Conservation (phyloP, 352 stramenopile genomes). For the Thalassiosira delicatula region DNA sequence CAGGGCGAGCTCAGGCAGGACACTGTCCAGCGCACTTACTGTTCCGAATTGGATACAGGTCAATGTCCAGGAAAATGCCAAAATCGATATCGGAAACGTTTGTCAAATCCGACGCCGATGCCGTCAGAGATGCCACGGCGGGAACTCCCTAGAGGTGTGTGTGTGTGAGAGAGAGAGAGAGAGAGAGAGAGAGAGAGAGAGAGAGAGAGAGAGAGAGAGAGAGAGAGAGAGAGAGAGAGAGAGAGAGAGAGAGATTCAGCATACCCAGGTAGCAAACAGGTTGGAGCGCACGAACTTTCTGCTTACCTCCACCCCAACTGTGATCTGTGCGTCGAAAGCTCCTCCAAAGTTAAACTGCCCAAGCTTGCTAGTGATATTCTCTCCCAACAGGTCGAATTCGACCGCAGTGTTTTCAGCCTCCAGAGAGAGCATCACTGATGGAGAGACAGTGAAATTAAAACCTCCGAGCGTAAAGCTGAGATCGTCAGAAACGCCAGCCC, state of each 20-base stretch:
- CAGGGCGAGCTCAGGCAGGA: no score
- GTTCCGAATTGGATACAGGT: no score
- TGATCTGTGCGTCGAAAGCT: conserved; percentile 21
- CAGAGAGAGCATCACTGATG: conserved; percentile 20
- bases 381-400: conserved; percentile 34
- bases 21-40: no score
- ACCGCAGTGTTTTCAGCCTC: conserved; percentile 31
- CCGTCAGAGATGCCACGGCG: conserved; percentile 10
- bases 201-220: no score
- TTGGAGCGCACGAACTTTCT: no score
- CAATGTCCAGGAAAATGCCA: neutral
- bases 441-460: conserved; percentile 4
- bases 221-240: no score
- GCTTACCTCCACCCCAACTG: conserved; percentile 23
- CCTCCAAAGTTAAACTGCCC: conserved; percentile 23
- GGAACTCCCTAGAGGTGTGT: no score
- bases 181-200: no score
- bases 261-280: no score
- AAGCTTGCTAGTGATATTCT: conserved; percentile 7
- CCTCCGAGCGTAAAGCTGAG: conserved; percentile 3
- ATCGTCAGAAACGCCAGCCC: conserved; percentile 15
- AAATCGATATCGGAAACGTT: neutral
- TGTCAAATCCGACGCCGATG: conserved; percentile 23
- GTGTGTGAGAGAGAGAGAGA: no score
- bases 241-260: no score